These are phyloP conservation scores for Xylogone sp. DNA, from an alignment of 2,329 filamentous ascomycete genomes.

Conservation along the genomic window DNA sequence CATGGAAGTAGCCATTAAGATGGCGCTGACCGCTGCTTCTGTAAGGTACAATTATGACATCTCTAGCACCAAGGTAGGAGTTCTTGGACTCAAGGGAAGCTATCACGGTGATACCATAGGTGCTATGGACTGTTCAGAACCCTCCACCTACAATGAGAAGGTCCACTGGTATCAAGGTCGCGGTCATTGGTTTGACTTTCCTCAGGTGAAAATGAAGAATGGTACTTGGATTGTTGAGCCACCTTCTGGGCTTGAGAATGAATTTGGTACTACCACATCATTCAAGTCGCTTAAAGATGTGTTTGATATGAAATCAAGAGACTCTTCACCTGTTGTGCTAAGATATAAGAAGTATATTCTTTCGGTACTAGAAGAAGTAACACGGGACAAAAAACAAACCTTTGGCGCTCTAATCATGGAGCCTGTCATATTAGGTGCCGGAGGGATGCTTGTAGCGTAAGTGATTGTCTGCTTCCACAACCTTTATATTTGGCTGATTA, in stretches of 20 bases:
- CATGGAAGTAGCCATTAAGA: slow-evolving; percentile 80
- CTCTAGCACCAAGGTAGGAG: slow-evolving; percentile 50
- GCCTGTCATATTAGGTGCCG: slow-evolving; percentile 75
- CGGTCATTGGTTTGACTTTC: slow-evolving; percentile 80
- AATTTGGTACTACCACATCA: slow-evolving; percentile 8
- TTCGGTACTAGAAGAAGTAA: slow-evolving; percentile 47
- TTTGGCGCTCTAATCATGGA: slow-evolving; percentile 80
- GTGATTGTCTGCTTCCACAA: slow-evolving; percentile 24
- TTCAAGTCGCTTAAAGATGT: slow-evolving; percentile 46
- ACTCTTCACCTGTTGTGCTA: slow-evolving; percentile 38
- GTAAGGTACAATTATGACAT: slow-evolving; percentile 61
- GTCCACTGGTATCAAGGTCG: slow-evolving; percentile 82
- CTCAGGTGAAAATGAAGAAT: slow-evolving; percentile 61
- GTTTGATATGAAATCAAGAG: slow-evolving; percentile 54
- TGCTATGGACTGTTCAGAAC: slow-evolving; percentile 81
- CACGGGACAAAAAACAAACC: slow-evolving; percentile 52
- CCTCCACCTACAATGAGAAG: slow-evolving; percentile 73
- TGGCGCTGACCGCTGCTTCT: slow-evolving; percentile 70
- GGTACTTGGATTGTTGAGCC: slow-evolving; percentile 60
- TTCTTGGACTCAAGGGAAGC: slow-evolving; percentile 73
- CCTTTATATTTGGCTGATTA: neutral
- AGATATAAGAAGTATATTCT: slow-evolving; percentile 59
- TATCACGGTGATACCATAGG: slow-evolving; percentile 89
- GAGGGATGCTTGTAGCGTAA: slow-evolving; percentile 78
- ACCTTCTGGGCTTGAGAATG: slow-evolving; percentile 13